These are phyloP conservation scores for Paraleonurus japonicus DNA, from an alignment of 257 asterid species.

Conservation along the genomic window DNA sequence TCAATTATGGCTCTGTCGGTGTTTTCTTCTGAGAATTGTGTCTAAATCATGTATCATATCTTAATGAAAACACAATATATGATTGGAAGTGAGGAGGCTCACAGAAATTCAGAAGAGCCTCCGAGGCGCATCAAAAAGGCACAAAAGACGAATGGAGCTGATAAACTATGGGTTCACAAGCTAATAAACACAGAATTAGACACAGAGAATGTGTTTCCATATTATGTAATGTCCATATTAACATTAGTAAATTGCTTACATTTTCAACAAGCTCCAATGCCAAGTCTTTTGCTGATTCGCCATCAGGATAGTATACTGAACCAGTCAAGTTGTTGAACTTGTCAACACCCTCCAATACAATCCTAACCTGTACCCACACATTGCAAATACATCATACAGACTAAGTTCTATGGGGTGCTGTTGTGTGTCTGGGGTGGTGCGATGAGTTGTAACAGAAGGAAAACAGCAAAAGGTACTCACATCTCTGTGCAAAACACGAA, in stretches of 20 bases:
- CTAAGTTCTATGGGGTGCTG: background rate
- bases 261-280: constrained; percentile 88
- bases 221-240: background rate
- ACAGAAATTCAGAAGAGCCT: background rate
- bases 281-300: constrained; percentile 85
- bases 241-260: constrained; percentile 40
- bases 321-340: constrained; percentile 86
- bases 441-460: background rate
- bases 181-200: background rate
- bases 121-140: background rate
- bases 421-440: background rate
- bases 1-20: background rate
- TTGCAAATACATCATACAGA: constrained; percentile 10
- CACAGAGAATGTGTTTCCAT: background rate
- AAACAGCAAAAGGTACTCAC: constrained; percentile 42
- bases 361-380: constrained; percentile 65
- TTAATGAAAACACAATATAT: too few relatives aligned
- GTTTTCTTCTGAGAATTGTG: background rate
- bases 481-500: constrained; percentile 89
- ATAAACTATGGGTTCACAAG: background rate
- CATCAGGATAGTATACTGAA: constrained; percentile 85
- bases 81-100: background rate
- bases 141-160: background rate
- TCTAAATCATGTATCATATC: background rate
- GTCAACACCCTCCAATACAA: constrained; percentile 96